Conservation (phyloP, 2,329 filamentous ascomycete genomes). For the Nannizzia gypsea region DNA sequence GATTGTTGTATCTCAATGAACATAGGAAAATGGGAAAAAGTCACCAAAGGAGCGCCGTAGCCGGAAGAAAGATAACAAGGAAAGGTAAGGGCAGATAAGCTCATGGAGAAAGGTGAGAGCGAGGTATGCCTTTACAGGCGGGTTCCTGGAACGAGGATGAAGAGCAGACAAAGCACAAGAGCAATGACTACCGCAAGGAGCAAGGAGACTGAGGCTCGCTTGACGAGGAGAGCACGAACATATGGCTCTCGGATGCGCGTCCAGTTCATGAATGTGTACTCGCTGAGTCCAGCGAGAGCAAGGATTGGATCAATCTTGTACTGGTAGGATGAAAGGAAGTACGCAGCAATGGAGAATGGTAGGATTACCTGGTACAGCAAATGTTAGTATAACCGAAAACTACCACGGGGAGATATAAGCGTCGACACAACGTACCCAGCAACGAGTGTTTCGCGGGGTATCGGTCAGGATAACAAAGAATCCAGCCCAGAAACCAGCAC, state of each 20-base stretch:
- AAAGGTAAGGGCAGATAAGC: background rate
- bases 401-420: background rate
- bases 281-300: constrained; percentile 78
- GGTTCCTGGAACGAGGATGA: constrained; percentile 86
- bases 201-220: constrained; percentile 71
- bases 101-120: background rate
- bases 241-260: constrained; percentile 80
- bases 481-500: constrained; percentile 84
- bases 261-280: constrained; percentile 93
- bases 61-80: background rate
- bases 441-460: constrained; percentile 58
- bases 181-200: constrained; percentile 64
- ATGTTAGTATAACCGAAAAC: constrained; percentile 15
- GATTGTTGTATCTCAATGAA: constrained; percentile 4
- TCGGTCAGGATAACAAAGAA: constrained; percentile 90
- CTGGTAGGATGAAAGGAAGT: constrained; percentile 81
- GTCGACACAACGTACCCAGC: constrained; percentile 57
- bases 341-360: constrained; percentile 83
- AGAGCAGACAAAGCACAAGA: constrained; percentile 72
- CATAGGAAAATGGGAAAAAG: background rate
- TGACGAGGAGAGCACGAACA: constrained; percentile 71
- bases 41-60: background rate
- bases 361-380: constrained; percentile 52
- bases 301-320: constrained; percentile 90
- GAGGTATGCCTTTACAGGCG: constrained; percentile 22